Base-by-base conservation (phyloP, 805 yeast genomes). In the Saturnispora halmiae region DNA sequence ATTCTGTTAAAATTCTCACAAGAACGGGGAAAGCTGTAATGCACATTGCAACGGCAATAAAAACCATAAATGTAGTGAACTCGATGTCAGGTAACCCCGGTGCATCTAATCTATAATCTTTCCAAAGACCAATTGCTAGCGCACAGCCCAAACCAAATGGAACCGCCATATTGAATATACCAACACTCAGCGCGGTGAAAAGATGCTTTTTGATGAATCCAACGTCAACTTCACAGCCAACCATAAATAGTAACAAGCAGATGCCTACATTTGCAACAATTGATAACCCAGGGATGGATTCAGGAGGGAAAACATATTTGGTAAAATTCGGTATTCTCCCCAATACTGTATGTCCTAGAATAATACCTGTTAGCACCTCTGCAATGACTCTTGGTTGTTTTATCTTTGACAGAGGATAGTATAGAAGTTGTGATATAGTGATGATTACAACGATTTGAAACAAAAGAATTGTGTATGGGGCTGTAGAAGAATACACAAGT, bases 21-120 rank as follows among this genome's bases (percentile, higher is more conserved):
- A 83, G 61, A 2, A 83, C 94, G 0, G 94, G 94, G 58, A 83
- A 79, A 1, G 94, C 94, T 3, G 94, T 83, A 48, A 83, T 81
- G 47, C 90, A 76, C 68, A 82, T 70, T 2, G 94, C 90, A 10
- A 81, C 86, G 2, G 90, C 88, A 38, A 83, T 77, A 51, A 83
- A 83, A 9, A 82, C 82, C 80, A 79, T 76, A 51, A 70, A 83
- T 0, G 86, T 80, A 11, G 88, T 77, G 54, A 82, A 82, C 40
- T 75, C 65, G 27, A 77, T 65, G 4, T 57, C 54, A 5, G 61
- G 59, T 29, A 53, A 46, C 31, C 53, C 50, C 4, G 54, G 62
- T 15, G 58, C 60, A 29, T 60, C 52, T 6, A 63, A 60, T 28
- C 63, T 44, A 54, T 79, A 79, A 28, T 71, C 66, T 22, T 79